Base-by-base conservation (phyloP, 2,329 filamentous ascomycete species). In the Aspergillus hiratsukae region DNA sequence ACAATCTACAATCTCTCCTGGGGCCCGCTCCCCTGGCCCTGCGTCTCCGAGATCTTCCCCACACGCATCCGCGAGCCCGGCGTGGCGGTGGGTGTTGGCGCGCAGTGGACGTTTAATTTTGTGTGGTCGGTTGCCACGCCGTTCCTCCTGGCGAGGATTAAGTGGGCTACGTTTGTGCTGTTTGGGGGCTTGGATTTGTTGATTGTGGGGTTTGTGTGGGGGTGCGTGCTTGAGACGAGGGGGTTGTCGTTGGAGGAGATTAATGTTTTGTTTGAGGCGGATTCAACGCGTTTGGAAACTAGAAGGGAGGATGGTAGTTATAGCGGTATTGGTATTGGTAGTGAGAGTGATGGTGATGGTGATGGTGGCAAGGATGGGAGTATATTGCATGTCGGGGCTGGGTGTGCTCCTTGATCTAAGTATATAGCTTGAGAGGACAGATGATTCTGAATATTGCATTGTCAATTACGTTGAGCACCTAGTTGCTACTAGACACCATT, bases 161-260 rank as follows among this genome's bases (percentile, higher is more conserved):
- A 78, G 69, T 61, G 81, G 79, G 64, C 78, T 71, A 72, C 75
- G 68, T 52, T 82, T 72, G 40, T 75, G 59, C 59, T 77, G 57
- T 72, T 78, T 59, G 75, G 73, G 3, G 58, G 71, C 19, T 73
- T 79, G 10, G 80, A 80, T 60, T 59, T 79, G 3, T 14, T 76
- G 3, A 80, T 78, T 35, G 68, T 78, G 2, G 51, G 75, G 1
- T 85, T 83, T 76, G 78, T 80, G 21, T 53, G 46, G n/a, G 0
- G 81, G 73, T 57, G 81, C 80, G 63, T 79, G 77, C 19, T 71
- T 83, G 83, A 85, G 72, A 81, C 82, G 17, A 78, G 77, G 55
- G 81, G 77, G 6, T 75, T 80, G 40, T 81, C 80, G 0, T 80
- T 81, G 52, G 80, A 78, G 40, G 83, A 85, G 68, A 74, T 85